These are phyloP conservation scores for Monilinia polystroma DNA, from an alignment of 2,329 filamentous ascomycete genomes.

Conservation along the genomic window DNA sequence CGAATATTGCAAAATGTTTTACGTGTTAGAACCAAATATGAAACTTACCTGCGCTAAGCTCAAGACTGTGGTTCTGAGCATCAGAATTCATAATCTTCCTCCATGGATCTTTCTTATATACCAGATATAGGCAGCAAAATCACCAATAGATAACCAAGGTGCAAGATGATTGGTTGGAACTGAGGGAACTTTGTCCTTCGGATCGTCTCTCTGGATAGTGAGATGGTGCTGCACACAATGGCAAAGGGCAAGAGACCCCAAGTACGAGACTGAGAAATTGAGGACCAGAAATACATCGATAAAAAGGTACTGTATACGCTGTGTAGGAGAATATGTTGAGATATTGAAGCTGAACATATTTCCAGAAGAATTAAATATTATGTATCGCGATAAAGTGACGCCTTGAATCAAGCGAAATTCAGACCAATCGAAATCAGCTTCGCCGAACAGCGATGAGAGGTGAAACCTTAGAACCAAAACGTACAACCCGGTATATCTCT, in stretches of 20 bases:
- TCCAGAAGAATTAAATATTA: neutral
- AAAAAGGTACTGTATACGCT: neutral
- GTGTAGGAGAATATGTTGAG: neutral
- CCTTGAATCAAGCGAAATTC: neutral
- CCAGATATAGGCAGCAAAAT: neutral
- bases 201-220: too few species aligned
- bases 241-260: neutral
- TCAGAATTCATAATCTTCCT: constrained; percentile 4
- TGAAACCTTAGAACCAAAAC: too few species aligned
- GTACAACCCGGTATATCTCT: too few species aligned
- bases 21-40: too few species aligned
- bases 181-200: too few species aligned
- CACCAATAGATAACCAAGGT: too few species aligned
- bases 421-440: neutral
- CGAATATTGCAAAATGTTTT: too few species aligned
- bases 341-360: neutral
- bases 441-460: too few species aligned
- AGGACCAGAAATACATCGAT: neutral
- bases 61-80: constrained; percentile 2
- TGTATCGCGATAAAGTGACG: neutral
- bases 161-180: too few species aligned
- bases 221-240: neutral
- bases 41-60: neutral
- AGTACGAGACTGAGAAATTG: neutral
- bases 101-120: constrained; percentile 2